Evolutionary conservation across 2,329 filamentous ascomycete species (phyloP).

Genomic region (Sporothrix schenckii): DNA sequence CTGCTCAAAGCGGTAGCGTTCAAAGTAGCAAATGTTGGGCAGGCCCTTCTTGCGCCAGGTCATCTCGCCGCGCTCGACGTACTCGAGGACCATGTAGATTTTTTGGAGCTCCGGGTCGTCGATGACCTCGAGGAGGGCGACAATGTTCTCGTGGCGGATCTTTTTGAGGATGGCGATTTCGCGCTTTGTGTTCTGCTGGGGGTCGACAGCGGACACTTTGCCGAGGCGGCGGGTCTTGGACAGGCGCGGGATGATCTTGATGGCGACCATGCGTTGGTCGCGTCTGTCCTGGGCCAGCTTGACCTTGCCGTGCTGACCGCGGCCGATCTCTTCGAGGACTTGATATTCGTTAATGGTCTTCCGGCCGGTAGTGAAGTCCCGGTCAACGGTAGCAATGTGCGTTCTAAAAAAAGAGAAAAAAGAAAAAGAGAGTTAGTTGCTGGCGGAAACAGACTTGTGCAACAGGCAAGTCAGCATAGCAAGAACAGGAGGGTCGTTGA

Average conservation of each 20-base stretch:
- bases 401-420: constrained; percentile 57
- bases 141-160: constrained; percentile 95
- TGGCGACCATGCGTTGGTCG: constrained; percentile 80
- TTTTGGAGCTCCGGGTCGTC: constrained; percentile 96
- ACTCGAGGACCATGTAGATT: constrained; percentile 96
- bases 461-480: too few species aligned
- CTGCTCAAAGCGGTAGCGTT: constrained; percentile 77
- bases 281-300: constrained; percentile 85
- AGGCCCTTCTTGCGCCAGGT: constrained; percentile 89
- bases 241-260: constrained; percentile 97
- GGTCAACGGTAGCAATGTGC: constrained; percentile 87
- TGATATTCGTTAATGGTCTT: constrained; percentile 99
- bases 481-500: too few species aligned
- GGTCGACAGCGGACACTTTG: constrained; percentile 67
- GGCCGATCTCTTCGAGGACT: constrained; percentile 92
- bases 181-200: constrained; percentile 81
- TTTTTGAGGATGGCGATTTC: constrained; percentile 99
- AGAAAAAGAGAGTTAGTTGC: too few species aligned
- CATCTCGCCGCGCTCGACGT: constrained; percentile 91
- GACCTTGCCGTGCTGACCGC: constrained; percentile 96
- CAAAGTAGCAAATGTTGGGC: constrained; percentile 78
- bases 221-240: constrained; percentile 93
- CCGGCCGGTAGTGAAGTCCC: constrained; percentile 83
- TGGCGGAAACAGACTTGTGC: too few species aligned
- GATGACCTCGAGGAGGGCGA: constrained; percentile 93